Conservation (phyloP, 106 monocot genomes). For the Apostasia ramifera region DNA sequence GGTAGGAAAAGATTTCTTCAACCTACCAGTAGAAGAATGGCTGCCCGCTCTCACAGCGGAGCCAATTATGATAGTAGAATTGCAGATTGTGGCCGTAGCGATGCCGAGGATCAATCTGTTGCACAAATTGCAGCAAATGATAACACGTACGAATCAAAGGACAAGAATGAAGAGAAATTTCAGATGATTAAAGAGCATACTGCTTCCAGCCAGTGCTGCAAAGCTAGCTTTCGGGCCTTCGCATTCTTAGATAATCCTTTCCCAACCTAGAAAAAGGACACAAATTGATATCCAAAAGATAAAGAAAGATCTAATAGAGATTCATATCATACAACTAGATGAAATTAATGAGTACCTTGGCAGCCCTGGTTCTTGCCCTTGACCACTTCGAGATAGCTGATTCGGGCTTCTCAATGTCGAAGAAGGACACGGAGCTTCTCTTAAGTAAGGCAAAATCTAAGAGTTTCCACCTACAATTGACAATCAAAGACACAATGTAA, state of each 20-base stretch:
- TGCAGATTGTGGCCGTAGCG: constrained; percentile 95
- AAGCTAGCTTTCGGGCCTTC: constrained; percentile 83
- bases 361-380: constrained; percentile 77
- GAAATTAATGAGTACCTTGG: constrained; percentile 42
- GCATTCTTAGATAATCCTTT: constrained; percentile 90
- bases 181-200: constrained; percentile 29
- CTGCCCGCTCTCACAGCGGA: constrained; percentile 78
- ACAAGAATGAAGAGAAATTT: not conserved
- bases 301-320: not conserved
- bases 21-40: constrained; percentile 94
- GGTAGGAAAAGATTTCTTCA: not conserved
- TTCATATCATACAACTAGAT: not conserved
- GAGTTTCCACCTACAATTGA: constrained; percentile 69
- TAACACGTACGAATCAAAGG: not conserved
- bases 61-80: constrained; percentile 84
- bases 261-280: constrained; percentile 47
- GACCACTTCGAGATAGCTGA: constrained; percentile 79
- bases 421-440: constrained; percentile 78
- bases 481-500: not conserved
- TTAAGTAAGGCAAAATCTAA: constrained; percentile 86
- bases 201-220: constrained; percentile 98
- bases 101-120: constrained; percentile 89
- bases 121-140: constrained; percentile 5
- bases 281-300: not conserved
- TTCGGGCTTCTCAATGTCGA: constrained; percentile 65